Percentiles rank a stretch among this genome's conserved stretches.
Evolutionary conservation across 164 flowering plant species (phyloP).

Genomic region (Liriodendron chinense): DNA sequence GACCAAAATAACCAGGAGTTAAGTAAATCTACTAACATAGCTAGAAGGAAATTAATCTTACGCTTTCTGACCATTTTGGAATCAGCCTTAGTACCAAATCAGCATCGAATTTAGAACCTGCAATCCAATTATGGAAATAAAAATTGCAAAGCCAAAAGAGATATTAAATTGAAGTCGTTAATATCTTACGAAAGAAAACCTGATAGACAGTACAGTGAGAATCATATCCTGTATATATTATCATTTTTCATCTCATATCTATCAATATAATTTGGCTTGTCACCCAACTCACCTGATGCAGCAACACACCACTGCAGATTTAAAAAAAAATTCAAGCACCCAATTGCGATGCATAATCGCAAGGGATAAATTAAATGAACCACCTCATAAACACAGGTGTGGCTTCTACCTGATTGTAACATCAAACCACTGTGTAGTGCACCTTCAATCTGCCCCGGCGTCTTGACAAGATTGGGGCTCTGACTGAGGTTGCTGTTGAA

Average conservation of each 20-base stretch:
- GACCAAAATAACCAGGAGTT: not conserved
- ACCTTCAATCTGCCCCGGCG: constrained; percentile 36
- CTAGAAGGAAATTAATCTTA: constrained; percentile 33
- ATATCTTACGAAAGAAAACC: not conserved
- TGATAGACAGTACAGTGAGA: not conserved
- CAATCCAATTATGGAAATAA: not conserved
- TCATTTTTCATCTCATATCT: too few species aligned
- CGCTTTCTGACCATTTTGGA: constrained; percentile 71
- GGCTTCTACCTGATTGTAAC: constrained; percentile 11
- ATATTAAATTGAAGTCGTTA: not conserved
- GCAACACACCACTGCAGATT: not conserved
- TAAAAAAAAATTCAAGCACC: too few species aligned
- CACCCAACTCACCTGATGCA: too few species aligned
- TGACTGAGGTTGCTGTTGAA: constrained; percentile 47
- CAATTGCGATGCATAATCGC: too few species aligned
- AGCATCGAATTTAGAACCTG: constrained; percentile 49
- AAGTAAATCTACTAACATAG: not conserved
- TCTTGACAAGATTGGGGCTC: constrained; percentile 23
- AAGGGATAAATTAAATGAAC: not conserved
- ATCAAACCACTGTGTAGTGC: constrained; percentile 15
- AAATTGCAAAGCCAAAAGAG: not conserved
- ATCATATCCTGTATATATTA: too few species aligned
- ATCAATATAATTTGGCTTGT: too few species aligned
- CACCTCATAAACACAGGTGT: not conserved
- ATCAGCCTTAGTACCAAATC: constrained; percentile 58